These are phyloP conservation scores for Coix lacrymajobi DNA, from an alignment of 176 grass and related monocot species.

Conservation along the genomic window DNA sequence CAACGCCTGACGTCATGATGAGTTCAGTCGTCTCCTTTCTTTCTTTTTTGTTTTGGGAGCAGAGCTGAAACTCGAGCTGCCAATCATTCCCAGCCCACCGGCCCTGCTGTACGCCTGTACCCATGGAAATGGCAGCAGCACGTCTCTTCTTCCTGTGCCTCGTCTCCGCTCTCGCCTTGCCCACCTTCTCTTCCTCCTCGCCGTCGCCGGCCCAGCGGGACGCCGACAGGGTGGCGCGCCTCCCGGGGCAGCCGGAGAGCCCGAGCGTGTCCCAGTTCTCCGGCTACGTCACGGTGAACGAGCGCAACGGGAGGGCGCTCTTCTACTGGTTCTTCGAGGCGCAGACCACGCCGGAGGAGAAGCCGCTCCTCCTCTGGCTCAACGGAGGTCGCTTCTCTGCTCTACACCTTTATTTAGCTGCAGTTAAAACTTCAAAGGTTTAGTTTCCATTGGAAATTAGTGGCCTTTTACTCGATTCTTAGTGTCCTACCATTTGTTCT, in stretches of 20 bases:
- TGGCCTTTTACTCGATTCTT: not conserved
- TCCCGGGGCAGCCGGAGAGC: slow-evolving; percentile 49
- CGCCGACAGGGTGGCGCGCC: slow-evolving; percentile 37
- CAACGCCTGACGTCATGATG: too few relatives aligned
- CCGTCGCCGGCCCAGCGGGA: slow-evolving; percentile 6
- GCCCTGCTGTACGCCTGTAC: too few relatives aligned
- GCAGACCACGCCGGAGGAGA: slow-evolving; percentile 38
- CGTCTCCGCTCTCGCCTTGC: not conserved
- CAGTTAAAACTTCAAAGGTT: not conserved
- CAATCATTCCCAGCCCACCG: not conserved
- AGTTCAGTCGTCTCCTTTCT: too few relatives aligned
- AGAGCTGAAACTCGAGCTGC: too few relatives aligned
- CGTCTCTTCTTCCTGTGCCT: not conserved
- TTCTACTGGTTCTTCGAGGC: slow-evolving; percentile 94
- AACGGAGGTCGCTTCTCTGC: slow-evolving; percentile 51
- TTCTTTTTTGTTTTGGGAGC: too few relatives aligned
- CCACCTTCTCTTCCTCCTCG: not conserved
- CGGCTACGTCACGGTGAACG: slow-evolving; percentile 43
- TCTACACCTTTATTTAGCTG: not conserved
- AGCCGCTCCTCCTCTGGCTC: slow-evolving; percentile 80
- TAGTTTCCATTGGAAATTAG: not conserved
- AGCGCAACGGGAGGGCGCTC: slow-evolving; percentile 52
- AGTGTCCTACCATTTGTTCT: not conserved
- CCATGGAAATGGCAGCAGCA: not conserved
- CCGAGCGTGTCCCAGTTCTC: slow-evolving; percentile 48